A percentile compares a stretch with the other conserved stretches of the same genome.
Conservation (phyloP, 2,329 filamentous ascomycete species). For the Pestalotiopsis fici region DNA sequence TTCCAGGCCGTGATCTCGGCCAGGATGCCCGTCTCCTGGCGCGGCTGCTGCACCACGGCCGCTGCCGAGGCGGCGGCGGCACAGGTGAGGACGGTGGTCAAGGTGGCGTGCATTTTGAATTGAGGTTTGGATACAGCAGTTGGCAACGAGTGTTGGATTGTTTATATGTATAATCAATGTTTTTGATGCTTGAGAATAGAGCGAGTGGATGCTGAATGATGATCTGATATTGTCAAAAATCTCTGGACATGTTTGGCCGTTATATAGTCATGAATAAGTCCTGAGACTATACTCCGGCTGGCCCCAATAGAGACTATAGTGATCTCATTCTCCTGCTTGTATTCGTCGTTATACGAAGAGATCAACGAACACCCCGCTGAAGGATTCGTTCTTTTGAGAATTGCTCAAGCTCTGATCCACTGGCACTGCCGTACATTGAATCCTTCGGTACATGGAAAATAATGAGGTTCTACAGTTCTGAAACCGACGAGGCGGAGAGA, state of each 20-base stretch:
- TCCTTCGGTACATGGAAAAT: no score
- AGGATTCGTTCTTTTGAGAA: neutral
- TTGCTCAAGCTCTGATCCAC: neutral
- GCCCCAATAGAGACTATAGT: neutral
- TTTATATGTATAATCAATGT: no score
- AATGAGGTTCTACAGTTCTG: no score
- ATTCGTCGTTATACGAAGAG: neutral
- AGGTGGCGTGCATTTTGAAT: neutral
- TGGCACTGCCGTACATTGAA: neutral
- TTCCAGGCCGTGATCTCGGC: neutral
- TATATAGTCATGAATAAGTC: neutral
- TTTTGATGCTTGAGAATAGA: neutral
- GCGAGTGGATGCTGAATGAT: neutral
- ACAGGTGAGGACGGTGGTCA: neutral
- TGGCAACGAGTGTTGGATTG: neutral
- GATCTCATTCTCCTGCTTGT: neutral
- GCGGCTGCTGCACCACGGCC: neutral
- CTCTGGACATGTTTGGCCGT: neutral
- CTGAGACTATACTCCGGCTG: neutral
- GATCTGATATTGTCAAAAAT: neutral
- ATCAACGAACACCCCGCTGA: neutral
- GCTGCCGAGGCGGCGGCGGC: neutral
- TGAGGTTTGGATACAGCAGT: neutral
- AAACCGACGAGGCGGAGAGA: neutral
- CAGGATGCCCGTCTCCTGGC: neutral